Percentiles rank a stretch among this genome's conserved stretches.
Evolutionary conservation across 192 early-diverging fungal species (phyloP).

Genomic region (Glomus cerebriforme): DNA sequence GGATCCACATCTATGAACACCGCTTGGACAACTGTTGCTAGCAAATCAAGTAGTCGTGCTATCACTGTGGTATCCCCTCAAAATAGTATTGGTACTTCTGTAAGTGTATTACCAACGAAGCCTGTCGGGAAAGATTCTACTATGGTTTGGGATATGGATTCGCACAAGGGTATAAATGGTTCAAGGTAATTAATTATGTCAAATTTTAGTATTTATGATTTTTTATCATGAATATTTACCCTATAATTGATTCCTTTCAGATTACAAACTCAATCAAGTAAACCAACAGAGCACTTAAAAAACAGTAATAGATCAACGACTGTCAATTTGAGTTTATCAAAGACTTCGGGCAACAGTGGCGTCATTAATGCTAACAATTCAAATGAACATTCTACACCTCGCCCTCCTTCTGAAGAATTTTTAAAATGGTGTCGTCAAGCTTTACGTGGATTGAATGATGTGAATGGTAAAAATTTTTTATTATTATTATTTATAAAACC

Average conservation of each 20-base stretch:
- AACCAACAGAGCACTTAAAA: conserved; percentile 7
- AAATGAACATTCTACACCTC: conserved; percentile 34
- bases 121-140: not conserved
- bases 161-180: not conserved
- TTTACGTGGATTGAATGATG: conserved; percentile 59
- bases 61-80: conserved; percentile 13
- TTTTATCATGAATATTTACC: not conserved
- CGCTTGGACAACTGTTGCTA: conserved; percentile 46
- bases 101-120: not conserved
- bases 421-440: conserved; percentile 70
- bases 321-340: conserved; percentile 25
- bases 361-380: not conserved
- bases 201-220: not conserved
- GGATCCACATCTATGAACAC: conserved; percentile 11
- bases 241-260: not conserved
- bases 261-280: not conserved
- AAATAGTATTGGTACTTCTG: not conserved
- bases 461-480: conserved; percentile 46
- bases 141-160: not conserved
- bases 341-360: conserved; percentile 13
- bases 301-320: conserved; percentile 37
- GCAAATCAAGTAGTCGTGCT: conserved; percentile 11
- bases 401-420: conserved; percentile 65
- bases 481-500: not conserved
- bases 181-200: not conserved